Percentiles rank a stretch among this genome's conserved stretches.
Evolutionary conservation across 768 basidiomycete genomes (phyloP).

Genomic region (Daedalea quercina): DNA sequence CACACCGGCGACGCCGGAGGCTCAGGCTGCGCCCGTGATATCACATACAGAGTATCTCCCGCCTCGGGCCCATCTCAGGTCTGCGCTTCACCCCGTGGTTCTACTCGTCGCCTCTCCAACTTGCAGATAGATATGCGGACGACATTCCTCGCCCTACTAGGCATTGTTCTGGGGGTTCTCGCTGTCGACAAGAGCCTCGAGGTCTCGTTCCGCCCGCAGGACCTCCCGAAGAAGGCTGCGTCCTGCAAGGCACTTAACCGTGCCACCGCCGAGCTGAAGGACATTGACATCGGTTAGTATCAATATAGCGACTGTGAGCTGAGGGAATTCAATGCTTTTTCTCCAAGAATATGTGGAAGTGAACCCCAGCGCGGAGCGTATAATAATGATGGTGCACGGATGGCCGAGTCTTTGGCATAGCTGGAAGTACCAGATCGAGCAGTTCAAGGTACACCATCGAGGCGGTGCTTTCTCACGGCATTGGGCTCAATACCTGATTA

Average conservation of each 20-base stretch:
- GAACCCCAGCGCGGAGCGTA: constrained; percentile 43
- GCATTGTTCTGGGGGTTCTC: not conserved
- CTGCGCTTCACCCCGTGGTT: too few species aligned
- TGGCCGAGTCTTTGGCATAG: constrained; percentile 76
- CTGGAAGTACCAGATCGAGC: constrained; percentile 66
- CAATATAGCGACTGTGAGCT: not conserved
- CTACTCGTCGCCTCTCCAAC: not conserved
- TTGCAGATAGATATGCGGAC: not conserved
- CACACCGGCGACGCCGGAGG: too few species aligned
- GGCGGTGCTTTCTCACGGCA: not conserved
- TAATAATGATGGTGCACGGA: constrained; percentile 67
- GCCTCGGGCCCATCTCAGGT: too few species aligned
- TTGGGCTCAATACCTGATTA: not conserved
- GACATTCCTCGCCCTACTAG: not conserved
- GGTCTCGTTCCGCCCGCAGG: constrained; percentile 5
- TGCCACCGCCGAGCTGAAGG: constrained; percentile 22
- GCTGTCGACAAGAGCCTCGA: not conserved
- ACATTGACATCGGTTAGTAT: constrained; percentile 42
- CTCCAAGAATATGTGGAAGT: constrained; percentile 55
- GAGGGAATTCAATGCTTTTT: not conserved
- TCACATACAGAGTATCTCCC: too few species aligned
- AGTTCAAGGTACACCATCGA: constrained; percentile 42
- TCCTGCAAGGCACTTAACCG: constrained; percentile 39
- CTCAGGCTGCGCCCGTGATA: too few species aligned
- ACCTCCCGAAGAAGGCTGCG: constrained; percentile 20